These are phyloP conservation scores for Fusarium ambrosium DNA, from an alignment of 2,329 filamentous ascomycete species.

Conservation along the genomic window DNA sequence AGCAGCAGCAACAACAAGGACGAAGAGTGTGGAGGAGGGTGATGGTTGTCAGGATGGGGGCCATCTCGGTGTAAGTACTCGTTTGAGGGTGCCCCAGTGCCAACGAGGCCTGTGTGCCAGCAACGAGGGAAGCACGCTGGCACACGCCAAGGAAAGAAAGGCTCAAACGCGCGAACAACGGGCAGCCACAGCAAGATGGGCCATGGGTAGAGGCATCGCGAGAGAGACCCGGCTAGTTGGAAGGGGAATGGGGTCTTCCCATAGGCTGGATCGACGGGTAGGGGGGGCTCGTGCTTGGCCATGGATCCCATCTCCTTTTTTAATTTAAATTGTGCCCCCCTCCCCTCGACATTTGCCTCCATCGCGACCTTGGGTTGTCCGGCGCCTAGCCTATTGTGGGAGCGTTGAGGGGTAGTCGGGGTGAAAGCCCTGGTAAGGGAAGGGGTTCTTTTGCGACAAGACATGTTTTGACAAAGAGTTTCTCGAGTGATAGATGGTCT, in stretches of 20 bases:
- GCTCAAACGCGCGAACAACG: slow-evolving; percentile 11
- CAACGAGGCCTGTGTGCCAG: neutral
- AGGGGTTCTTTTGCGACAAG: slow-evolving; percentile 12
- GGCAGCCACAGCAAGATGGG: slow-evolving; percentile 23
- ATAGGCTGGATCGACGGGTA: slow-evolving; percentile 30
- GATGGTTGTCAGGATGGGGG: slow-evolving; percentile 12
- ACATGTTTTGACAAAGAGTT: slow-evolving; percentile 17
- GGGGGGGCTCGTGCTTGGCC: slow-evolving; percentile 4
- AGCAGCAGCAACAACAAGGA: slow-evolving; percentile 18
- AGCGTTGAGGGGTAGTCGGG: slow-evolving; percentile 16
- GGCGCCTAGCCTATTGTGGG: slow-evolving; percentile 34
- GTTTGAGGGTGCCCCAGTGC: neutral
- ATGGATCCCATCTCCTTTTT: slow-evolving; percentile 28
- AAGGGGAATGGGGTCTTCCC: slow-evolving; percentile 31
- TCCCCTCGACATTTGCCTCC: slow-evolving; percentile 29
- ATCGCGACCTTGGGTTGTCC: slow-evolving; percentile 29
- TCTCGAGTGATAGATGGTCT: neutral
- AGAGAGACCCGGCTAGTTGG: neutral
- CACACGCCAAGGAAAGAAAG: slow-evolving; percentile 34
- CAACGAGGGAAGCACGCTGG: neutral
- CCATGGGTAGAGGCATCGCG: neutral
- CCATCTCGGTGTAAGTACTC: slow-evolving; percentile 34
- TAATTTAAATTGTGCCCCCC: slow-evolving; percentile 38
- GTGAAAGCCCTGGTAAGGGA: slow-evolving; percentile 5
- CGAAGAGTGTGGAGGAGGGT: slow-evolving; percentile 25